Percentiles rank a stretch among this genome's conserved stretches.
Evolutionary conservation across 306 rosid genomes (phyloP).

Genomic region (Hippophae rhamnoides): DNA sequence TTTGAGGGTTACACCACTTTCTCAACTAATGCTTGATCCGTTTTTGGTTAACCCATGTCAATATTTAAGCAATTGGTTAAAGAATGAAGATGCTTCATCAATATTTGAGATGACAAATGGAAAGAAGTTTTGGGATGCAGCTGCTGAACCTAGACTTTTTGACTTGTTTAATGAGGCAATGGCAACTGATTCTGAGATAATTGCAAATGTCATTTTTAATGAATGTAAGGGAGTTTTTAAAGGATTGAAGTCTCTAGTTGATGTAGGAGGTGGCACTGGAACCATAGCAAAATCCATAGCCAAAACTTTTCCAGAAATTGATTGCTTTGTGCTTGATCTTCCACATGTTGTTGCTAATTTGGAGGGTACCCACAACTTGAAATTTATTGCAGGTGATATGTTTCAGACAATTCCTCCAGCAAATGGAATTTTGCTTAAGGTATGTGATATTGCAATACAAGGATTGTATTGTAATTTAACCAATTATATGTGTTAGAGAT

Average conservation of each 20-base stretch:
- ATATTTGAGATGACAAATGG: not conserved
- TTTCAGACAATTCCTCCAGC: not conserved
- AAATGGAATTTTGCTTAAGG: not conserved
- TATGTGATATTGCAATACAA: no score
- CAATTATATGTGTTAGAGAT: no score
- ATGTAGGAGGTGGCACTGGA: not conserved
- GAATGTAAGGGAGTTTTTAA: not conserved
- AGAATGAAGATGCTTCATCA: not conserved
- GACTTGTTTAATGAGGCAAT: not conserved
- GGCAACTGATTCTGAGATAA: not conserved
- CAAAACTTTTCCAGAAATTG: not conserved
- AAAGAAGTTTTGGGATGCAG: not conserved
- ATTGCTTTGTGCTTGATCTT: not conserved
- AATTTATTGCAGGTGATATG: not conserved
- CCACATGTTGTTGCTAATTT: not conserved
- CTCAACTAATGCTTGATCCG: not conserved
- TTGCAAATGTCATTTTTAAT: not conserved
- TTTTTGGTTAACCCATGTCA: not conserved
- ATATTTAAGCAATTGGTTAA: not conserved
- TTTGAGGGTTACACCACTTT: conserved; percentile 11
- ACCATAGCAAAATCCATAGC: not conserved
- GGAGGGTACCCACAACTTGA: not conserved
- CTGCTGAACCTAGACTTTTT: not conserved
- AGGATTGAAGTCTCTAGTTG: not conserved
- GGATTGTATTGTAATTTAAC: not conserved